These are phyloP conservation scores for Remersonia thermophila DNA, from an alignment of 2,329 filamentous ascomycete genomes.

Conservation along the genomic window DNA sequence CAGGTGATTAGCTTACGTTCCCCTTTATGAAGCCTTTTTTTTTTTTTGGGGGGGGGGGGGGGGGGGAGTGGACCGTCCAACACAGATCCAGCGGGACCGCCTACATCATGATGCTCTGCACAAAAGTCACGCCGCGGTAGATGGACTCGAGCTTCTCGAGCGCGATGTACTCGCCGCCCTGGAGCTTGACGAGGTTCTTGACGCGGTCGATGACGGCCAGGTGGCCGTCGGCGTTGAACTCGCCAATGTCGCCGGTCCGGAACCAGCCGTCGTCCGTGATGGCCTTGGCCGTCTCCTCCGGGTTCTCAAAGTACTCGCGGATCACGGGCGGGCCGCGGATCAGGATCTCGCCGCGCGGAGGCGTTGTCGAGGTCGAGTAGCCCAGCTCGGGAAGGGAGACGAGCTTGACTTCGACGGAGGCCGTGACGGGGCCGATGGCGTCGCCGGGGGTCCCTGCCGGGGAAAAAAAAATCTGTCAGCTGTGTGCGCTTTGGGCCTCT, in stretches of 20 bases:
- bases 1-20: no score
- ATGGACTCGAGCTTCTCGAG: slow-evolving; percentile 90
- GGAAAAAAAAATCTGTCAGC: no score
- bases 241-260: slow-evolving; percentile 90
- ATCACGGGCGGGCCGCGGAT: slow-evolving; percentile 69
- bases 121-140: slow-evolving; percentile 68
- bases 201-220: slow-evolving; percentile 85
- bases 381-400: slow-evolving; percentile 83
- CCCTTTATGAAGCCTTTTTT: no score
- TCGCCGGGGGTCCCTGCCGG: slow-evolving; percentile 44
- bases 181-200: slow-evolving; percentile 96
- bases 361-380: slow-evolving; percentile 60
- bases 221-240: slow-evolving; percentile 71
- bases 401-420: slow-evolving; percentile 75
- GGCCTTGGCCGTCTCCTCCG: slow-evolving; percentile 68
- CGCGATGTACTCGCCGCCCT: slow-evolving; percentile 92
- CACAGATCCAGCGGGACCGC: no score
- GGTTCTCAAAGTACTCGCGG: slow-evolving; percentile 70
- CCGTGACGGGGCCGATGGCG: slow-evolving; percentile 67
- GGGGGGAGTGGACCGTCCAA: no score
- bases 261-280: slow-evolving; percentile 87
- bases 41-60: no score
- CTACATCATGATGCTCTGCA: slow-evolving; percentile 79
- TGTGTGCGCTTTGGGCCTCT: no score
- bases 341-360: slow-evolving; percentile 86